phyloP scores from a whole-genome alignment of 2,329 filamentous ascomycete species.

The Colletotrichum ledebouriae region DNA sequence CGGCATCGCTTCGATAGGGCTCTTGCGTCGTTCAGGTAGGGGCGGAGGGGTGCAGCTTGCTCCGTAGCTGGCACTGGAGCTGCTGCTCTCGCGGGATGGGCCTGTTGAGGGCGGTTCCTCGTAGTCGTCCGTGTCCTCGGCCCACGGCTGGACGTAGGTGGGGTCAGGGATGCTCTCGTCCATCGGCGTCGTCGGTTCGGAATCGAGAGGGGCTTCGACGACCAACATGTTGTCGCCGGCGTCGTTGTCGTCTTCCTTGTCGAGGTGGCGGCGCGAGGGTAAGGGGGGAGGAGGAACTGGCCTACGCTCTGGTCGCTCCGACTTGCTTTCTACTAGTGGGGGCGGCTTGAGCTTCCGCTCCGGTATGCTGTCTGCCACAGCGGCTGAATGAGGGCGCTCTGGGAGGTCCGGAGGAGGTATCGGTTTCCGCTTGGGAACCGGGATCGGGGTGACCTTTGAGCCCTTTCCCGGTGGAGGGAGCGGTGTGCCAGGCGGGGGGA shows the following conservation, averaged over 20 bases:
- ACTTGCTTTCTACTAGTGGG: slow-evolving; percentile 37
- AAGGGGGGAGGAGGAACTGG: slow-evolving; percentile 60
- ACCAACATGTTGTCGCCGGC: slow-evolving; percentile 69
- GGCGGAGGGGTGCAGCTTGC: slow-evolving; percentile 28
- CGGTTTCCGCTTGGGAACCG: slow-evolving; percentile 75
- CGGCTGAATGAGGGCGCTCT: slow-evolving; percentile 39
- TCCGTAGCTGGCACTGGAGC: slow-evolving; percentile 32
- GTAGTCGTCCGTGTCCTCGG: slow-evolving; percentile 24
- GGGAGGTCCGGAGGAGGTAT: slow-evolving; percentile 56
- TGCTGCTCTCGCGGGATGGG: not conserved
- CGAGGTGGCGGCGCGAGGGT: slow-evolving; percentile 59
- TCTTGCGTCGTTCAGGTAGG: slow-evolving; percentile 31
- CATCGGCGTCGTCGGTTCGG: slow-evolving; percentile 67
- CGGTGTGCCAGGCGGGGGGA: slow-evolving; percentile 85
- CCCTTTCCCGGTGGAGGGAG: slow-evolving; percentile 77
- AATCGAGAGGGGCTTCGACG: slow-evolving; percentile 75
- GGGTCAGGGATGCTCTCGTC: slow-evolving; percentile 47
- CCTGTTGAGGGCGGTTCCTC: not conserved
- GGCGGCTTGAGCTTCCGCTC: slow-evolving; percentile 67
- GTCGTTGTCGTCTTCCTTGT: slow-evolving; percentile 52
- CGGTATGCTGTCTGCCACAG: slow-evolving; percentile 34
- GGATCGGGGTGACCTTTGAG: slow-evolving; percentile 68
- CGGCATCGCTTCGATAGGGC: slow-evolving; percentile 42
- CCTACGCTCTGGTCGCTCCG: slow-evolving; percentile 44
- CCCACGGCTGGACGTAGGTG: slow-evolving; percentile 37